A percentile compares a stretch with the other conserved stretches of the same genome.
Evolutionary conservation across 1,284 basidiomycete species (phyloP).

Genomic region (Phylloboletellus chloephorus): DNA sequence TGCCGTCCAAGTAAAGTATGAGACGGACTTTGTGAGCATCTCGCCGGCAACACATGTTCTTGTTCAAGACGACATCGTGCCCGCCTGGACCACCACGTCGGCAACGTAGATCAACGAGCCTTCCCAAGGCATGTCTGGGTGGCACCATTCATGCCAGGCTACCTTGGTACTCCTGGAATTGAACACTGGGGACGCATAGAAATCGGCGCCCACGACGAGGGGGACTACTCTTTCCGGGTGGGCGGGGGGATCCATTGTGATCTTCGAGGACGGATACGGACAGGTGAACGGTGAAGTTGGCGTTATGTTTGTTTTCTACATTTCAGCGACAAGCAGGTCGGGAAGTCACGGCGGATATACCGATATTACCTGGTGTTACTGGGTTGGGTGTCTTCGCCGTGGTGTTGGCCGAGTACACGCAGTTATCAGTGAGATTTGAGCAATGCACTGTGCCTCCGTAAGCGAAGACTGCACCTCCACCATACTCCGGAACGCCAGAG

Average conservation of each 20-base stretch:
- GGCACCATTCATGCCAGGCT: conserved; percentile 69
- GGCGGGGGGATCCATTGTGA: conserved; percentile 46
- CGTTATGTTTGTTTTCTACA: conserved; percentile 42
- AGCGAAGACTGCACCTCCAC: conserved; percentile 35
- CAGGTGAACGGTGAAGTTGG: conserved; percentile 31
- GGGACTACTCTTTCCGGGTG: conserved; percentile 23
- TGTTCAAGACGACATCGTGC: conserved; percentile 24
- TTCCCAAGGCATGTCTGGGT: conserved; percentile 83
- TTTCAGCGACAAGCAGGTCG: conserved; percentile 1
- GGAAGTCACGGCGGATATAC: neutral
- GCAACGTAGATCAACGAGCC: conserved; percentile 58
- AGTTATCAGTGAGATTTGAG: conserved; percentile 27
- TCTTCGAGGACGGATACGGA: conserved; percentile 47
- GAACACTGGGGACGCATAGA: conserved; percentile 54
- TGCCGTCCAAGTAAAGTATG: conserved; percentile 58
- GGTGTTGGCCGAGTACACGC: conserved; percentile 20
- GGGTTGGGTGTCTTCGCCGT: conserved; percentile 9
- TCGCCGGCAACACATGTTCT: conserved; percentile 46
- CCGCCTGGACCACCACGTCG: conserved; percentile 38
- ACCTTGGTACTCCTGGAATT: conserved; percentile 63
- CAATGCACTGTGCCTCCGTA: conserved; percentile 34
- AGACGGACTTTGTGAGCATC: conserved; percentile 42
- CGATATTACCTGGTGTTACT: conserved; percentile 27
- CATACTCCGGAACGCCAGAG: conserved; percentile 38
- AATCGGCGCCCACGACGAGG: conserved; percentile 46